Conservation (phyloP, 2,329 filamentous ascomycete species). For the Juglanconis oblonga region DNA sequence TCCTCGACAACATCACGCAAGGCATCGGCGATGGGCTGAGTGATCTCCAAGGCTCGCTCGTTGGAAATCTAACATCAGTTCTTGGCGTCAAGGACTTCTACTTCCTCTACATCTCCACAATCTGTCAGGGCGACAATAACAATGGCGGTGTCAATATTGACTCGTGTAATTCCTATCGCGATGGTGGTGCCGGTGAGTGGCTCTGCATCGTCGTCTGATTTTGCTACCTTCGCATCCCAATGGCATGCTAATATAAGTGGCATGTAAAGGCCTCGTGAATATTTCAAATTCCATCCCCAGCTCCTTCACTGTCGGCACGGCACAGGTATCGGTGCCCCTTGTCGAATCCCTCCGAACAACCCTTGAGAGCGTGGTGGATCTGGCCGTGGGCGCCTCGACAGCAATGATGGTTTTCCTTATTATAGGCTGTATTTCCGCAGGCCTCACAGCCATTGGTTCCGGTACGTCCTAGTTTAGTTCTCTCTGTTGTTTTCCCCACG, state of each 20-base stretch:
- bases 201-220: background rate
- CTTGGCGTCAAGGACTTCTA: constrained; percentile 24
- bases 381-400: constrained; percentile 19
- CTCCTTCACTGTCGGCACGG: constrained; percentile 20
- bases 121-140: constrained; percentile 22
- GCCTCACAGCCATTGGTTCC: constrained; percentile 20
- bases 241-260: background rate
- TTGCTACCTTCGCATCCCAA: background rate
- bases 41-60: constrained; percentile 23
- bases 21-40: constrained; percentile 18
- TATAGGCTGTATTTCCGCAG: constrained; percentile 16
- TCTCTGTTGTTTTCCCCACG: background rate
- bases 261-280: constrained; percentile 19
- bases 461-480: background rate
- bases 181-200: constrained; percentile 1
- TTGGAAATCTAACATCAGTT: constrained; percentile 21
- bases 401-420: constrained; percentile 21
- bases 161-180: constrained; percentile 16
- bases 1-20: constrained; percentile 20
- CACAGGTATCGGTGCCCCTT: constrained; percentile 23
- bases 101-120: constrained; percentile 20
- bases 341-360: constrained; percentile 17
- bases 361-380: constrained; percentile 16
- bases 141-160: constrained; percentile 8
- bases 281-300: constrained; percentile 23